Base-by-base conservation (phyloP, 1,284 basidiomycete genomes). In the Coniferiporia weirii region DNA sequence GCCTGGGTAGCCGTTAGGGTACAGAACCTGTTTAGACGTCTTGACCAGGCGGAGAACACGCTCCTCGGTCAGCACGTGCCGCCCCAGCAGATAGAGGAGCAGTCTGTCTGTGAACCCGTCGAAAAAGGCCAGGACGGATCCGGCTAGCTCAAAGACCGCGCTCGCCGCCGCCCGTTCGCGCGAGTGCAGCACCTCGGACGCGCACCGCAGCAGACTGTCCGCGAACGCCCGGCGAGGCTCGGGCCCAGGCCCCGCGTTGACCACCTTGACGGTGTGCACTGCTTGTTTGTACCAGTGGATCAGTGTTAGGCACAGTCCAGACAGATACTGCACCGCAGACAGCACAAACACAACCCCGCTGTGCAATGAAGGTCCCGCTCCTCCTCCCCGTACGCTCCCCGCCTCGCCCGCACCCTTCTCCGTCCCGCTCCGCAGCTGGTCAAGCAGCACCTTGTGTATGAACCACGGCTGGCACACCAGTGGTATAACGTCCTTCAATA, bases 381-480 rank as follows among this genome's bases (percentile, higher is more conserved):
- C 3, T 5, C 27, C 27, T 27, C 27, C 3, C 27, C 27, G 27
- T n/a, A n/a, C 27, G 3, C 27, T 5, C 27, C 2, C 27, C 27
- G 27, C 27, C 27, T 27, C 27, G 27, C 27, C 27, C 27, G 27
- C 27, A n/a, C n/a, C n/a, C 27, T 27, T 27, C 63, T 62, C 36
- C 69, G 70, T 32, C 73, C 75, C 54, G 71, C 77, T 73, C 27
- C 80, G 84, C 27, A 93, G 69, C 8, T 83, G 70, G 66, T 85
- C 82, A 36, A 91, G 73, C 8, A 89, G 76, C 5, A 77, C 67
- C 67, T 79, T 83, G 54, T 92, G 80, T 44, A 93, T 79, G 68
- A 92, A 93, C 89, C 89, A 92, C 0, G 91, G 89, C 67, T 93
- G 87, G 4, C 83, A 80, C 44, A 93, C 70, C 63, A 80, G 83